These are phyloP conservation scores for Chlamydomonas sphaeroides DNA, from an alignment of 139 green algal species.

Conservation along the genomic window DNA sequence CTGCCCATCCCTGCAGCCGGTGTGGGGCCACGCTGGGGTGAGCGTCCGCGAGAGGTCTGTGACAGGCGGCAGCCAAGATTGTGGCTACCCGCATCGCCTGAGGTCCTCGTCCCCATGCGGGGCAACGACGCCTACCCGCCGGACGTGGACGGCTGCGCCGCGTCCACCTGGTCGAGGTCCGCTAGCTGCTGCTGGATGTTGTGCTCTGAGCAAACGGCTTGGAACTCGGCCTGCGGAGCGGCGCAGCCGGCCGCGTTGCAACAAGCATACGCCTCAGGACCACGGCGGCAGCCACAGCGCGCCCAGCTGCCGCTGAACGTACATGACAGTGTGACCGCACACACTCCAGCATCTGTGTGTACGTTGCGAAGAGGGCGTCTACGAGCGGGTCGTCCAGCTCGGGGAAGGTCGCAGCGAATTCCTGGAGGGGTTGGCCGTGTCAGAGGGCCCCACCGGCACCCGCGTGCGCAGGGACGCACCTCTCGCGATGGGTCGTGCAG, in stretches of 20 bases:
- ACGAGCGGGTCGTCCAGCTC: slow-evolving; percentile 3
- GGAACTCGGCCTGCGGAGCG: slow-evolving; percentile 39
- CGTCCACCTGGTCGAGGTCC: not conserved
- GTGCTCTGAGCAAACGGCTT: slow-evolving; percentile 38
- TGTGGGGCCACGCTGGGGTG: no score
- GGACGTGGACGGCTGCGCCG: not conserved
- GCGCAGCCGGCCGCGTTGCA: no score
- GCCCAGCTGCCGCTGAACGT: no score
- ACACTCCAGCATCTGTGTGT: slow-evolving; percentile 25
- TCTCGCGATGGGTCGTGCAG: slow-evolving; percentile 2
- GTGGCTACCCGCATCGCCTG: no score
- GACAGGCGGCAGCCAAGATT: no score
- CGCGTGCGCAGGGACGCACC: not conserved
- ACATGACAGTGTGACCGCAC: slow-evolving; percentile 43
- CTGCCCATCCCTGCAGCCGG: no score
- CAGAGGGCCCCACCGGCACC: not conserved
- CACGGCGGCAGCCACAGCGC: no score
- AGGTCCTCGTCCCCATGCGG: no score
- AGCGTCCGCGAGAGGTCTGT: no score
- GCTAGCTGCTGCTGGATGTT: not conserved
- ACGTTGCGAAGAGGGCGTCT: slow-evolving; percentile 41
- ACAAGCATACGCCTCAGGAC: no score
- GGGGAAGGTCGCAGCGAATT: slow-evolving; percentile 29
- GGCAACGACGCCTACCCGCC: no score
- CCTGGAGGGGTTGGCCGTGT: slow-evolving; percentile 18